These are phyloP conservation scores for Colletotrichum higginsianum DNA, from an alignment of 2,329 filamentous ascomycete genomes.

Conservation along the genomic window DNA sequence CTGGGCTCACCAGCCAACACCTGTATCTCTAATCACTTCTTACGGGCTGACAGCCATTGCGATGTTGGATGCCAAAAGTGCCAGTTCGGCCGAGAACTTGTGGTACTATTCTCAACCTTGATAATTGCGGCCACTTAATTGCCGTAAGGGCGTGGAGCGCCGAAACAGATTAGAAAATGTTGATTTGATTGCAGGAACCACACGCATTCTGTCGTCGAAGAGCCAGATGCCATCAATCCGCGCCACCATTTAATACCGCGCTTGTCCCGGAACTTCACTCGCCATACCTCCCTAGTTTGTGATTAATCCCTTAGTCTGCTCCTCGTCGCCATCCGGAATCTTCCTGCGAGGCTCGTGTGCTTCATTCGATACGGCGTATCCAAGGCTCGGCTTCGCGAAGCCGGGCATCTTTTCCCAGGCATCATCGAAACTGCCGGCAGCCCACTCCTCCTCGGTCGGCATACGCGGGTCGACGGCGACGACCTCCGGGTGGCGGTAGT, in stretches of 20 bases:
- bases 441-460: slow-evolving; percentile 30
- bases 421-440: slow-evolving; percentile 44
- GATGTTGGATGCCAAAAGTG: no score
- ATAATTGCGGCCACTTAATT: no score
- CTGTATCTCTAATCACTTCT: no score
- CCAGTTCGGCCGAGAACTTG: no score
- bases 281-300: background rate
- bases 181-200: background rate
- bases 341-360: slow-evolving; percentile 10
- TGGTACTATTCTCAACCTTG: no score
- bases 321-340: background rate
- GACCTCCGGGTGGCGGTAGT: slow-evolving; percentile 59
- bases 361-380: slow-evolving; percentile 19
- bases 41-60: no score
- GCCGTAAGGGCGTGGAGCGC: no score
- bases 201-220: no score
- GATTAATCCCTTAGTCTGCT: background rate
- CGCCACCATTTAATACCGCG: background rate
- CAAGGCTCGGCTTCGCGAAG: slow-evolving; percentile 49
- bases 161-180: no score
- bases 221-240: background rate
- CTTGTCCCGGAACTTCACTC: background rate
- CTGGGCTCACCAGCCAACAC: no score
- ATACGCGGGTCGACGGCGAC: slow-evolving; percentile 46
- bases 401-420: slow-evolving; percentile 52